Conservation (phyloP, 345 rosid species). For the Trapa incisa region DNA sequence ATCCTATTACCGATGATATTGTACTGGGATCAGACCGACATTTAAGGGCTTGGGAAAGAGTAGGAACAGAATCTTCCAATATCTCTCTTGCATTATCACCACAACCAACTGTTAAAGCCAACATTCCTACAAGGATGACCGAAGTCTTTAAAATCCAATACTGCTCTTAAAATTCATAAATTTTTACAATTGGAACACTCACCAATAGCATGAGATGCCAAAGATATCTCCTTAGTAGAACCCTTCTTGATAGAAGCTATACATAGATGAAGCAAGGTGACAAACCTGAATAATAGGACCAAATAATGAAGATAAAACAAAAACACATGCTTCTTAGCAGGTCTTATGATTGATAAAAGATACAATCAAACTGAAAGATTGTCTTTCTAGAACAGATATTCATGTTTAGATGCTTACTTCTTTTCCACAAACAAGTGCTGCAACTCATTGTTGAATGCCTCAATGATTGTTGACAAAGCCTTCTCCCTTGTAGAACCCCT, state of each 20-base stretch:
- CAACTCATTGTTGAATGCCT: constrained; percentile 56
- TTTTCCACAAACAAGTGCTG: constrained; percentile 69
- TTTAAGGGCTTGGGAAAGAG: constrained; percentile 62
- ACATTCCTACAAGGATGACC: constrained; percentile 35
- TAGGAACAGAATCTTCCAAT: constrained; percentile 48
- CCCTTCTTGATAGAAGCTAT: constrained; percentile 58
- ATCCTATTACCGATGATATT: constrained; percentile 36
- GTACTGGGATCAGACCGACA: constrained; percentile 40
- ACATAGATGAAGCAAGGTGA: constrained; percentile 71
- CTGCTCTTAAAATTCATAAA: neutral
- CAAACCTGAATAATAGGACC: constrained; percentile 39
- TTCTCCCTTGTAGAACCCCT: constrained; percentile 86
- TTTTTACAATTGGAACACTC: constrained; percentile 6
- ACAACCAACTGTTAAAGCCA: constrained; percentile 74
- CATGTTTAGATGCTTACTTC: constrained; percentile 32
- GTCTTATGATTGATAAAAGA: neutral
- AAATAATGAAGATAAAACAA: neutral
- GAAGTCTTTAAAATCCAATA: neutral
- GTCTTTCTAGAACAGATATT: neutral
- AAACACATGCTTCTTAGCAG: neutral
- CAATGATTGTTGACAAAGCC: constrained; percentile 53
- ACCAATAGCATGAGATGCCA: constrained; percentile 73
- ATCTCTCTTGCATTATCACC: constrained; percentile 55
- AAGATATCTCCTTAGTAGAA: constrained; percentile 53
- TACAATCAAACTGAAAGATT: neutral